Percentiles rank a stretch among this genome's conserved stretches.
Evolutionary conservation across 768 basidiomycete genomes (phyloP).

Genomic region (Trametes cubensis): DNA sequence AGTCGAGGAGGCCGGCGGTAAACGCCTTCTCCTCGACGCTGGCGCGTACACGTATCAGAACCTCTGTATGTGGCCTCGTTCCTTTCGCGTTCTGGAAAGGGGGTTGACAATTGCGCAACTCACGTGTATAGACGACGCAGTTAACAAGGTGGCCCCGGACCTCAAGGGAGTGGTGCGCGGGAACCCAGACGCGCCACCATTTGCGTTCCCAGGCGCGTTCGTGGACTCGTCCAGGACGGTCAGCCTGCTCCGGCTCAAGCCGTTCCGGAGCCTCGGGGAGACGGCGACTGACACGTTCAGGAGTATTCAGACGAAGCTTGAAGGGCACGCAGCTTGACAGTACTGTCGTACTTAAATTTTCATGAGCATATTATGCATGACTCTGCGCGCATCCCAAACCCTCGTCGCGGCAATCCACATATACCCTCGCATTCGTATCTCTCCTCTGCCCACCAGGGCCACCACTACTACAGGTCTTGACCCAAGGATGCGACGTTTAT

Average conservation of each 20-base stretch:
- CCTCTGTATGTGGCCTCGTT: conserved; percentile 5
- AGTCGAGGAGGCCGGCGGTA: conserved; percentile 37
- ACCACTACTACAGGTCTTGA: too few relatives aligned
- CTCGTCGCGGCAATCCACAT: too few relatives aligned
- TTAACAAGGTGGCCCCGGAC: background rate
- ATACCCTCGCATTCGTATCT: too few relatives aligned
- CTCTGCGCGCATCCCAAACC: too few relatives aligned
- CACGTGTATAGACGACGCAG: conserved; percentile 2
- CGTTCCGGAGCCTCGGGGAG: conserved; percentile 5
- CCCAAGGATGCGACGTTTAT: too few relatives aligned
- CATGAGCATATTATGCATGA: too few relatives aligned
- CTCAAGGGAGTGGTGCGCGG: conserved; percentile 3
- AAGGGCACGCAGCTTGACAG: background rate
- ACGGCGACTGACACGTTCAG: conserved; percentile 8
- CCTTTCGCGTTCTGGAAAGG: background rate
- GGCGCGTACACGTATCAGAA: conserved; percentile 25
- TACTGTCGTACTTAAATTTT: too few relatives aligned
- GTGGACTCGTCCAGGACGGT: background rate
- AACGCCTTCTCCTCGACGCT: conserved; percentile 40
- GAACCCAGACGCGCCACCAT: conserved; percentile 6
- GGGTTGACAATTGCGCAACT: too few relatives aligned
- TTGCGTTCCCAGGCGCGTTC: conserved; percentile 8
- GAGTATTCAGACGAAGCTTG: conserved; percentile 8
- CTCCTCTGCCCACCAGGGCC: too few relatives aligned
- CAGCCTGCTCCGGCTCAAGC: background rate